phyloP scores from a whole-genome alignment of 768 basidiomycete species.

The Antrodiella citrinella region DNA sequence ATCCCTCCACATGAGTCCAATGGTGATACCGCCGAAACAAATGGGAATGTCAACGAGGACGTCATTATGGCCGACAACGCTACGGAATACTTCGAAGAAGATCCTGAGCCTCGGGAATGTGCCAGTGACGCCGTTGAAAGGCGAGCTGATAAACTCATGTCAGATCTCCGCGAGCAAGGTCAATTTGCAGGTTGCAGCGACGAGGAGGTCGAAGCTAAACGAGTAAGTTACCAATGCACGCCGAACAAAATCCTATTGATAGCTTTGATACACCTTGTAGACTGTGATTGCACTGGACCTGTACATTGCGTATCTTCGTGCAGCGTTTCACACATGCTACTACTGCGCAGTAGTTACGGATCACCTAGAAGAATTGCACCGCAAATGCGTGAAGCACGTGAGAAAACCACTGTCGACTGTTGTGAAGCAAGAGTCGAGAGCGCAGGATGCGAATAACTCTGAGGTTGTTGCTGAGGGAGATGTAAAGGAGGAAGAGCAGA shows the following conservation, averaged over 20 bases:
- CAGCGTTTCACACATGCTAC: slow-evolving; percentile 92
- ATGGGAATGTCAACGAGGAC: slow-evolving; percentile 15
- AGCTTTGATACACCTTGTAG: slow-evolving; percentile 27
- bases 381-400: slow-evolving; percentile 90
- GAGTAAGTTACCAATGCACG: slow-evolving; percentile 37
- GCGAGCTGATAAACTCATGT: slow-evolving; percentile 69
- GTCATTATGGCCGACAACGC: slow-evolving; percentile 20
- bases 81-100: slow-evolving; percentile 33
- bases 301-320: slow-evolving; percentile 88
- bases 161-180: slow-evolving; percentile 60
- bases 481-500: slow-evolving; percentile 30
- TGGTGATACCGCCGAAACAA: slow-evolving; percentile 19
- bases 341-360: slow-evolving; percentile 93
- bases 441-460: slow-evolving; percentile 40
- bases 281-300: slow-evolving; percentile 81
- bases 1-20: slow-evolving; percentile 12
- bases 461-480: slow-evolving; percentile 31
- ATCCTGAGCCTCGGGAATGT: slow-evolving; percentile 50
- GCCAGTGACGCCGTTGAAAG: slow-evolving; percentile 79
- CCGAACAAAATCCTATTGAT: background rate
- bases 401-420: slow-evolving; percentile 66
- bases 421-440: slow-evolving; percentile 52
- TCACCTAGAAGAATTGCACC: slow-evolving; percentile 90
- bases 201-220: slow-evolving; percentile 58
- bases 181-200: slow-evolving; percentile 53